These are phyloP conservation scores for Globisporangium solare DNA, from an alignment of 352 stramenopile species.

Conservation along the genomic window DNA sequence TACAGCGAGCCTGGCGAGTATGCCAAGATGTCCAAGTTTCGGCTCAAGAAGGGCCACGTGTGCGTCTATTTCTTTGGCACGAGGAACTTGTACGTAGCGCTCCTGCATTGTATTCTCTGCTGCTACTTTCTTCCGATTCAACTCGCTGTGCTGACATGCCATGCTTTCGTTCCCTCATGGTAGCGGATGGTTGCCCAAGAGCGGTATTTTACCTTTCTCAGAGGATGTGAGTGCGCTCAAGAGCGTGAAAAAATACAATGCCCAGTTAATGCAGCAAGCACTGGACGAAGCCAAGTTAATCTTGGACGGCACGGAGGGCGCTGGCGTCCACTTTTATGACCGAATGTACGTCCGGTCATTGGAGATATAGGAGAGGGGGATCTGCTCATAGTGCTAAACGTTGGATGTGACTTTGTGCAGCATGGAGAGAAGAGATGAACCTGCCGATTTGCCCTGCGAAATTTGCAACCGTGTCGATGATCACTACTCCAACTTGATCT, in stretches of 20 bases:
- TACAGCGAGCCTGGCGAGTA: conserved; percentile 82
- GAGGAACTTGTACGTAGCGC: conserved; percentile 70
- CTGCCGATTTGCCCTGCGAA: conserved; percentile 77
- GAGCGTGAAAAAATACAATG: conserved; percentile 67
- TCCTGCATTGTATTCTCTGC: conserved; percentile 2
- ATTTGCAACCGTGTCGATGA: conserved; percentile 78
- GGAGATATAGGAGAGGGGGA: no score
- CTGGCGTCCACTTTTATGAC: conserved; percentile 63
- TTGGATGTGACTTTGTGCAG: conserved; percentile 22
- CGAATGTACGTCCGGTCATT: conserved; percentile 46
- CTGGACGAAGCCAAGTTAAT: conserved; percentile 72
- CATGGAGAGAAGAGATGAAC: conserved; percentile 61
- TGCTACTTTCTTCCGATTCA: neutral
- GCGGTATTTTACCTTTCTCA: conserved; percentile 63
- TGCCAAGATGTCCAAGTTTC: conserved; percentile 72
- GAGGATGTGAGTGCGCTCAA: conserved; percentile 58
- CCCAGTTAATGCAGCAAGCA: conserved; percentile 60
- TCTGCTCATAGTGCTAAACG: no score
- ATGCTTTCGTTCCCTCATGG: neutral
- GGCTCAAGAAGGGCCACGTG: conserved; percentile 65
- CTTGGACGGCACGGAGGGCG: conserved; percentile 51
- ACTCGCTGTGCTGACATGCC: neutral
- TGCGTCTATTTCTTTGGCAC: conserved; percentile 87
- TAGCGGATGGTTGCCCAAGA: conserved; percentile 77
- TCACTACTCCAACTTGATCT: conserved; percentile 75